Percentiles rank a stretch among this genome's conserved stretches.
These are phyloP conservation scores for Candida yuanshanica DNA, from an alignment of 805 yeast genomes.

Conservation along the genomic window DNA sequence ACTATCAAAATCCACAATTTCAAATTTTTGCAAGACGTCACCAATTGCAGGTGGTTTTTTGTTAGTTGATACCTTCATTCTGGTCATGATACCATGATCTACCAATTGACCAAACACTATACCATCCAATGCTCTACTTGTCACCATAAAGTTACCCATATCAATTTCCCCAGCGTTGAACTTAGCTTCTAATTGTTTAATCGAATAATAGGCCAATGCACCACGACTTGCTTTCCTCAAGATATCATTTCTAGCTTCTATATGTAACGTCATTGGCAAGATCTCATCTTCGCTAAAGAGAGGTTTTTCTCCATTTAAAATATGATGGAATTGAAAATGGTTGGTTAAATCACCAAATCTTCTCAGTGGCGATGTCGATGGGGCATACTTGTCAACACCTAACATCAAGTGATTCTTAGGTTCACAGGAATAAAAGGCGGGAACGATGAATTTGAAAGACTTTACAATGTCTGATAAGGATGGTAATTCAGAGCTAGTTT, in stretches of 20 bases:
- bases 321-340: conserved; percentile 67
- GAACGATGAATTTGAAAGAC: conserved; percentile 40
- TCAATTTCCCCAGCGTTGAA: conserved; percentile 7
- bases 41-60: conserved; percentile 36
- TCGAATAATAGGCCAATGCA: conserved; percentile 33
- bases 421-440: conserved; percentile 43
- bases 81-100: conserved; percentile 27
- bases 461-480: conserved; percentile 37
- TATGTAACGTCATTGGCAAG: conserved; percentile 34
- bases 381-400: conserved; percentile 58
- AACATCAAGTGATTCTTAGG: conserved; percentile 54
- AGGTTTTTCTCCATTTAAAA: conserved; percentile 24
- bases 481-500: conserved; percentile 18
- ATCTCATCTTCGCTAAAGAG: conserved; percentile 30
- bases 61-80: conserved; percentile 23
- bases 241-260: conserved; percentile 39
- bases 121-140: conserved; percentile 36
- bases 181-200: conserved; percentile 22
- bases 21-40: conserved; percentile 34
- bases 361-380: conserved; percentile 86
- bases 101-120: conserved; percentile 27
- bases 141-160: conserved; percentile 31
- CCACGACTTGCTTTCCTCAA: conserved; percentile 26
- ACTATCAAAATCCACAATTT: conserved; percentile 36
- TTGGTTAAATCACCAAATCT: conserved; percentile 74